Evolutionary conservation across 2,329 filamentous ascomycete species (phyloP).

Genomic region (Fusarium irregulare): DNA sequence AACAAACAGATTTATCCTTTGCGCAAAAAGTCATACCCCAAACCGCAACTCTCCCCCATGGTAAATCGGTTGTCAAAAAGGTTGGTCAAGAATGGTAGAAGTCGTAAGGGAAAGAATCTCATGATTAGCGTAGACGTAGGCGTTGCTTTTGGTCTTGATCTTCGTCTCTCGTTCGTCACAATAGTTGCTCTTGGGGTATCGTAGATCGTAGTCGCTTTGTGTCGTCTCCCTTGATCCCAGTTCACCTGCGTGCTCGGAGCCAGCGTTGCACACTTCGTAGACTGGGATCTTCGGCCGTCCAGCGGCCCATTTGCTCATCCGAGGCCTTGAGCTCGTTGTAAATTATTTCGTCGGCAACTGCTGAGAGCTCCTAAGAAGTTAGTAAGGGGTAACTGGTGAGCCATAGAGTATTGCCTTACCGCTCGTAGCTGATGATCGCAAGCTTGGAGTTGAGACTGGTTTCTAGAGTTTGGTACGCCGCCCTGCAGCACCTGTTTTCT

Average conservation of each 20-base stretch:
- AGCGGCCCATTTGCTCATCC: slow-evolving; percentile 68
- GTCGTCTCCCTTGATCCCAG: slow-evolving; percentile 12
- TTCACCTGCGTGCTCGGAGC: slow-evolving; percentile 57
- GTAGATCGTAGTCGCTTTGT: slow-evolving; percentile 24
- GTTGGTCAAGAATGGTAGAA: slow-evolving; percentile 43
- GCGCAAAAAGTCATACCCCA: slow-evolving; percentile 13
- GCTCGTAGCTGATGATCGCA: slow-evolving; percentile 67
- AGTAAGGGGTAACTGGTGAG: not conserved
- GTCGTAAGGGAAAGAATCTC: slow-evolving; percentile 27
- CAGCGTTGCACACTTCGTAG: slow-evolving; percentile 68
- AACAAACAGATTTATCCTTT: slow-evolving; percentile 27
- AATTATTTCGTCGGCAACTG: slow-evolving; percentile 68
- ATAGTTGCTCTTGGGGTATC: slow-evolving; percentile 25
- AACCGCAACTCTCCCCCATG: slow-evolving; percentile 14
- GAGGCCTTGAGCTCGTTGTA: slow-evolving; percentile 66
- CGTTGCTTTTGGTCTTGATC: slow-evolving; percentile 23
- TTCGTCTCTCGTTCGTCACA: slow-evolving; percentile 33
- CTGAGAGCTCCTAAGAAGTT: slow-evolving; percentile 61
- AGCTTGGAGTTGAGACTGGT: slow-evolving; percentile 62
- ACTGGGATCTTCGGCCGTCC: slow-evolving; percentile 71
- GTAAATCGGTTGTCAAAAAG: slow-evolving; percentile 33
- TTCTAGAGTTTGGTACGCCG: slow-evolving; percentile 59
- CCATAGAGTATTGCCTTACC: slow-evolving; percentile 56
- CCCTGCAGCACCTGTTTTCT: slow-evolving; percentile 66
- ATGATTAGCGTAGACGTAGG: slow-evolving; percentile 25